phyloP scores from a whole-genome alignment of 2,329 filamentous ascomycete genomes.

The Fusarium sp. region DNA sequence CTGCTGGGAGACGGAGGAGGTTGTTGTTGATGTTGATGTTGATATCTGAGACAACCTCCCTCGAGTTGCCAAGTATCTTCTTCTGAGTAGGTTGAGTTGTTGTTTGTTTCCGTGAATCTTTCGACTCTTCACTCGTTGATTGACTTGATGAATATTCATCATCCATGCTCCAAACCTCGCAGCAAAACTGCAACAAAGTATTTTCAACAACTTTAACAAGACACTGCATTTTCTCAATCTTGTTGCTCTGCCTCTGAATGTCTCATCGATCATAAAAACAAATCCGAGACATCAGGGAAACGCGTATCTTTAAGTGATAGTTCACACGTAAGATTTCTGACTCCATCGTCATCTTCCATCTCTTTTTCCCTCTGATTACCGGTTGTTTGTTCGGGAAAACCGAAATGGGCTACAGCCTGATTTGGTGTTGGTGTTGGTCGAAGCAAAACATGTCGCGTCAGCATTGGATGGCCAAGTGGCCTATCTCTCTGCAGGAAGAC shows the following conservation, averaged over 20 bases:
- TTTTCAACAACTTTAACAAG: background rate
- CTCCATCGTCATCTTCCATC: background rate
- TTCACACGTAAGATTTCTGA: background rate
- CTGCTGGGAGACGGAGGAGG: conserved; percentile 54
- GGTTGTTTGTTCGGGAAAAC: conserved; percentile 2
- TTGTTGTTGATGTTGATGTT: conserved; percentile 34
- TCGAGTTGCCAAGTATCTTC: accelerated
- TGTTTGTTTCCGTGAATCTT: background rate
- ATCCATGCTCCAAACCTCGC: background rate
- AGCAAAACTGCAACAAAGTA: background rate
- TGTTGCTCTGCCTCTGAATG: background rate
- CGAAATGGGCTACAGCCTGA: background rate
- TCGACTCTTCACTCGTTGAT: background rate
- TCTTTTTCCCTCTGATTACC: background rate
- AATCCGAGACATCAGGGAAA: background rate
- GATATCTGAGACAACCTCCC: background rate
- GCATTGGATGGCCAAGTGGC: background rate
- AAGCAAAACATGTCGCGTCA: background rate
- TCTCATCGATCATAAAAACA: background rate
- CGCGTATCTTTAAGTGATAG: background rate
- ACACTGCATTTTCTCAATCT: background rate
- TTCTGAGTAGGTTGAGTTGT: background rate
- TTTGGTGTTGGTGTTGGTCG: background rate
- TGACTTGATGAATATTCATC: background rate
- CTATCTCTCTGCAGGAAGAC: background rate